Evolutionary conservation across 2,329 filamentous ascomycete species (phyloP).

Genomic region (Calonectria crousiana): DNA sequence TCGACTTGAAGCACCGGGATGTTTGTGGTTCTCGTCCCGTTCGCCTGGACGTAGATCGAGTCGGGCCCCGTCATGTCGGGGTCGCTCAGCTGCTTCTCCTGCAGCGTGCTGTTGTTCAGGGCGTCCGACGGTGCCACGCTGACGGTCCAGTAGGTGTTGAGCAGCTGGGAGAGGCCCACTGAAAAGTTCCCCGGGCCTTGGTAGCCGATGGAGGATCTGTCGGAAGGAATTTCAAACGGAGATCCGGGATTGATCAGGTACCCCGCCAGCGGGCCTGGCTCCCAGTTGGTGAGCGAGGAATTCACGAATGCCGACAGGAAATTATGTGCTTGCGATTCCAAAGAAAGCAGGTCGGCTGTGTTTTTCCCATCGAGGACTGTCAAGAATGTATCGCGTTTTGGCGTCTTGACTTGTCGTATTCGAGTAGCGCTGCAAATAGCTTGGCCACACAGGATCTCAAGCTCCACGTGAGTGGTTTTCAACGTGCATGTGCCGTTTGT

Average conservation of each 20-base stretch:
- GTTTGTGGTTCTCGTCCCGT: not conserved
- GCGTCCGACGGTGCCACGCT: slow-evolving; percentile 17
- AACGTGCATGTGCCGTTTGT: slow-evolving; percentile 7
- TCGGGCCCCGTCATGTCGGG: not conserved
- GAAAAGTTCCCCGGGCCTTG: slow-evolving; percentile 6
- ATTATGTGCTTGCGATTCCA: not conserved
- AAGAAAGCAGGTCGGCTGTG: not conserved
- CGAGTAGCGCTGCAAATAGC: not conserved
- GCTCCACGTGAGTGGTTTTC: not conserved
- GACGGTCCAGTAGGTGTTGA: slow-evolving; percentile 23
- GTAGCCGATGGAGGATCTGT: not conserved
- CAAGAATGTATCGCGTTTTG: not conserved
- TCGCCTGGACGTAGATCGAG: not conserved
- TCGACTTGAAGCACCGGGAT: not conserved
- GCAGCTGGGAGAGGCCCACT: slow-evolving; percentile 3
- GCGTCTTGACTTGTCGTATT: not conserved
- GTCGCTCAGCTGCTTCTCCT: not conserved
- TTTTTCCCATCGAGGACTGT: not conserved
- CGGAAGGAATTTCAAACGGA: not conserved
- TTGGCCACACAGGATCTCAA: not conserved
- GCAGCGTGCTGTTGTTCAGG: slow-evolving; percentile 2
- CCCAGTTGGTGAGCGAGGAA: not conserved
- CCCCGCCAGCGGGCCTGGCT: not conserved
- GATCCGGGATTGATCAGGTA: not conserved
- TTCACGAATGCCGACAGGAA: not conserved